Evolutionary conservation across 1,139 yeast genomes (phyloP).

Genomic region (Yarrowia galli): DNA sequence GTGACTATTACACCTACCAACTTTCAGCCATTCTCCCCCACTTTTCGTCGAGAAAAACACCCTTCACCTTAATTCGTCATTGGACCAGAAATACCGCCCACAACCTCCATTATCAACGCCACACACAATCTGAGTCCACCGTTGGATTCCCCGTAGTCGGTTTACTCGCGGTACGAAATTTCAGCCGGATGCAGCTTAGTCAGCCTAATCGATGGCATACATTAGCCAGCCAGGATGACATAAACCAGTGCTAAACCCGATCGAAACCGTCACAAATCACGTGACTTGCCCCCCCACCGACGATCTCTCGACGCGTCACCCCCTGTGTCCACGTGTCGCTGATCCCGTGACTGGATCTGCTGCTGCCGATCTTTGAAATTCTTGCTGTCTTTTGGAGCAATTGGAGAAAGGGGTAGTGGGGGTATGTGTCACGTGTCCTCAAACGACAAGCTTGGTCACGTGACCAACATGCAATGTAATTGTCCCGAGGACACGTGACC

Average conservation of each 20-base stretch:
- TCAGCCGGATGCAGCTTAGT: not conserved
- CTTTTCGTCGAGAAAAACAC: not conserved
- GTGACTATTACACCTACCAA: not conserved
- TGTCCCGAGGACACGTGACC: too few relatives aligned
- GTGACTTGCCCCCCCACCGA: not conserved
- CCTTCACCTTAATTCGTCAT: not conserved
- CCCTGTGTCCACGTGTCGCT: not conserved
- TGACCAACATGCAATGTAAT: too few relatives aligned
- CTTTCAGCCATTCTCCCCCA: not conserved
- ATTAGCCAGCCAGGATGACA: too few relatives aligned
- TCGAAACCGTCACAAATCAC: not conserved
- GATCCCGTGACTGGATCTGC: conserved; percentile 10
- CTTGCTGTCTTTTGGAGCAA: not conserved
- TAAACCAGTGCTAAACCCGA: too few relatives aligned
- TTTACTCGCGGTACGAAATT: not conserved
- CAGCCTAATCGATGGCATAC: too few relatives aligned
- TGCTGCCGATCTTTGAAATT: conserved; percentile 27
- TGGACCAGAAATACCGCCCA: not conserved
- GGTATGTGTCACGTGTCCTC: not conserved
- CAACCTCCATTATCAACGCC: not conserved
- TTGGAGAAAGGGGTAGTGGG: too few relatives aligned
- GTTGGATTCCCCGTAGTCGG: not conserved
- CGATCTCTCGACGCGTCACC: not conserved
- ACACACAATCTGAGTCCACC: not conserved
- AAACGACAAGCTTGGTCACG: not conserved